Base-by-base conservation (phyloP, 768 basidiomycete genomes). In the Gautieria morchelliformis region DNA sequence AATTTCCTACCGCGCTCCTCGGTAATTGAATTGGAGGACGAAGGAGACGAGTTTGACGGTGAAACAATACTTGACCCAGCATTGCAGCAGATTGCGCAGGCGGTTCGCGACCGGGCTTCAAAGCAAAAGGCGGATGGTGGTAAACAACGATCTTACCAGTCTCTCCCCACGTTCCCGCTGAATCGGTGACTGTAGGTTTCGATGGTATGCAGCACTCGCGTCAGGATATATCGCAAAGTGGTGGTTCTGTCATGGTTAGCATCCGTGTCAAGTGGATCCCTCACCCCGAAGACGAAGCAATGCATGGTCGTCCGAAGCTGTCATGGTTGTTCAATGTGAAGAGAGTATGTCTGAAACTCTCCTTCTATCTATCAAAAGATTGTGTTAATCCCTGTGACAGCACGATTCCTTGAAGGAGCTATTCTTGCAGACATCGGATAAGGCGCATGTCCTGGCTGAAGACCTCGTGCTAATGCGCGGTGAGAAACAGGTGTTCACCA, bases 361-460 rank as follows among this genome's bases (percentile, higher is more conserved):
- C 46, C 58, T 46, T 19, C 42, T 35, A 53, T 47, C 51, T n/a
- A n/a, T n/a, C n/a, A n/a, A 24, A 52, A 27, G 8, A 14, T 22
- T 15, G 10, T 39, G 46, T 30, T 20, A 8, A 24, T 7, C 56
- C 20, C 46, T 20, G 37, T 12, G 59, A 14, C 58, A 91, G 89
- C 76, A 76, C 41, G 84, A 87, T 57, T 77, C 77, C 35, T 85
- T 91, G 64, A 75, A 76, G 22, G 73, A 74, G 2, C 66, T 89
- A 1, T 88, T 87, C 51, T 83, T 86, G 41, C 81, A 77, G 41
- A 70, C 78, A 3, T 85, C 88, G 7, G 84, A 89, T 53, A 73
- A 82, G 37, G 82, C 79, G 1, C 67, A 67, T 19, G 72, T 88
- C 12, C 72, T 75, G 19, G 62, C 66, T 3, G 72, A 77, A 17